phyloP scores from a whole-genome alignment of 2,329 filamentous ascomycete species.

The Cryphonectria nitschkei region DNA sequence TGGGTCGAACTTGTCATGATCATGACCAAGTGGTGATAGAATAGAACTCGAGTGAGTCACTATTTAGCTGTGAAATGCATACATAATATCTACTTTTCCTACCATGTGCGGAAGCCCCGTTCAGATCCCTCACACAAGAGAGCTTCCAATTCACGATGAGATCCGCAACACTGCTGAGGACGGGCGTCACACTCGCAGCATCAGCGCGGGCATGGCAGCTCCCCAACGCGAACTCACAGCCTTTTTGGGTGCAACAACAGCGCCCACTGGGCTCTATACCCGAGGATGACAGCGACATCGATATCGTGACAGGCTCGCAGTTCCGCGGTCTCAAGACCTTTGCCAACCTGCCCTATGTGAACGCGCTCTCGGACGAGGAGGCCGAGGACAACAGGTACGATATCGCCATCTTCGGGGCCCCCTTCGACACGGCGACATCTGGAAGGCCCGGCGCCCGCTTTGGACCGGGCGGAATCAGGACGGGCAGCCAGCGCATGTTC shows the following conservation, averaged over 20 bases:
- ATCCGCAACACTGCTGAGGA: not conserved
- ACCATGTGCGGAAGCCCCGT: not conserved
- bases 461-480: conserved; percentile 27
- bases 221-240: conserved; percentile 9
- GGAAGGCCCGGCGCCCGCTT: conserved; percentile 26
- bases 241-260: conserved; percentile 8
- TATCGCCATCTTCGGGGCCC: conserved; percentile 57
- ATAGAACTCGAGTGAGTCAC: not conserved
- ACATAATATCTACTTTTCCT: not conserved
- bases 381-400: conserved; percentile 53
- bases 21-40: not conserved
- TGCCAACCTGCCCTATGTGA: conserved; percentile 62
- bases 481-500: conserved; percentile 28
- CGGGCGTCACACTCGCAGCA: conserved; percentile 4
- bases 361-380: conserved; percentile 60
- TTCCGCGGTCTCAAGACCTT: conserved; percentile 65
- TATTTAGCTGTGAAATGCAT: not conserved
- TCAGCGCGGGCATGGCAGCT: conserved; percentile 22
- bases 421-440: conserved; percentile 48
- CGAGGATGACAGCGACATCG: conserved; percentile 38
- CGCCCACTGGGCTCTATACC: conserved; percentile 12
- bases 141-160: conserved; percentile 13
- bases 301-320: conserved; percentile 47
- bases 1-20: not conserved
- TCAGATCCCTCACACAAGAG: not conserved